Evolutionary conservation across 345 rosid genomes (phyloP).

Genomic region (Brassica cretica): DNA sequence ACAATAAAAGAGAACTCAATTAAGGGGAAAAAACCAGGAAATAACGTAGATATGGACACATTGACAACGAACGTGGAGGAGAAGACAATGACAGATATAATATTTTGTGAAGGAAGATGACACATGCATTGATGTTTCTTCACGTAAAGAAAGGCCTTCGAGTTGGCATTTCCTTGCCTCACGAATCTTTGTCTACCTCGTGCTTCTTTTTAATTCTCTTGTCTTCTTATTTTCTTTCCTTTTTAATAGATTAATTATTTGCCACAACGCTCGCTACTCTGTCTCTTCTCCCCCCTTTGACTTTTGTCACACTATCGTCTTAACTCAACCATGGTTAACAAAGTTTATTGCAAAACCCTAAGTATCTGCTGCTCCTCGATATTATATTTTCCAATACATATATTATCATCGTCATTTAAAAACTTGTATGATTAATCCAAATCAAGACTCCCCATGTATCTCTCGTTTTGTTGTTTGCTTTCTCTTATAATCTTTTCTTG

Average conservation of each 20-base stretch:
- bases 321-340: conserved; percentile 37
- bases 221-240: conserved; percentile 6
- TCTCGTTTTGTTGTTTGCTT: conserved; percentile 27
- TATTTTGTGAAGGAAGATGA: conserved; percentile 29
- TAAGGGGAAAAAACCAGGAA: neutral
- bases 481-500: conserved; percentile 19
- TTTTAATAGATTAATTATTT: neutral
- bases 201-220: conserved; percentile 47
- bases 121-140: conserved; percentile 45
- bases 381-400: neutral
- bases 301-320: conserved; percentile 23
- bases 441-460: conserved; percentile 30
- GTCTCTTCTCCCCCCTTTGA: conserved; percentile 44
- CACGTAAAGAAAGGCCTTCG: conserved; percentile 43
- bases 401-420: conserved; percentile 11
- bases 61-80: conserved; percentile 32
- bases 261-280: conserved; percentile 31
- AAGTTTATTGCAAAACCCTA: conserved; percentile 11
- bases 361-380: neutral
- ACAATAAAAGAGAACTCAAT: neutral
- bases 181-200: conserved; percentile 89
- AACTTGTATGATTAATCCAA: conserved; percentile 13
- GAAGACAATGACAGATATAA: conserved; percentile 29
- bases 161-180: conserved; percentile 70
- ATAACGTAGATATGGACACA: conserved; percentile 1